phyloP scores from a whole-genome alignment of 2,329 filamentous ascomycete species.

The Penicillium sp. region DNA sequence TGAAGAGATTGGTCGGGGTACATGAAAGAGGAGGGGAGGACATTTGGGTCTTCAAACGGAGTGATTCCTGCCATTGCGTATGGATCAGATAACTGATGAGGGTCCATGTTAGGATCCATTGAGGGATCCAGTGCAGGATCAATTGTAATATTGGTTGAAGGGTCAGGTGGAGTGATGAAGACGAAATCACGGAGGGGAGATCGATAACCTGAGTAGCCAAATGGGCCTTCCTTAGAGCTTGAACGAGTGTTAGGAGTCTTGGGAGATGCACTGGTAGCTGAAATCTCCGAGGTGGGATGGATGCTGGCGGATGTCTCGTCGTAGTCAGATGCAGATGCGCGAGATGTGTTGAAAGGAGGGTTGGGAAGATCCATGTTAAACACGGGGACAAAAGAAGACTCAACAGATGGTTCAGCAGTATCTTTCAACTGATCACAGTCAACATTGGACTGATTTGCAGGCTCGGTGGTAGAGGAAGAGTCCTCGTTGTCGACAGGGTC shows the following conservation, averaged over 20 bases:
- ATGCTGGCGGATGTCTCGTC: neutral
- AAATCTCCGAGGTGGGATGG: neutral
- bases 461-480: neutral
- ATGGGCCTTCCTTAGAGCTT: neutral
- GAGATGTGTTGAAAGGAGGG: neutral
- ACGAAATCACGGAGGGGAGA: neutral
- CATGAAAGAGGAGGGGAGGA: neutral
- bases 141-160: neutral
- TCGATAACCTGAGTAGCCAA: neutral
- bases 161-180: neutral
- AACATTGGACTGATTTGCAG: neutral
- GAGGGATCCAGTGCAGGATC: neutral
- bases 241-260: neutral
- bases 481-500: neutral
- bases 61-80: too few relatives aligned
- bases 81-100: neutral
- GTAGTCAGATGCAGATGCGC: neutral
- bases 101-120: neutral
- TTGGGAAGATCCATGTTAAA: neutral
- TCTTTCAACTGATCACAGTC: neutral
- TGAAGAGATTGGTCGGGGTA: neutral
- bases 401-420: neutral
- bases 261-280: neutral
- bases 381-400: neutral
- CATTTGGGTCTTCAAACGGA: neutral